Evolutionary conservation across 2,329 filamentous ascomycete species (phyloP).

Genomic region (Aspergillus quadrilineatus): DNA sequence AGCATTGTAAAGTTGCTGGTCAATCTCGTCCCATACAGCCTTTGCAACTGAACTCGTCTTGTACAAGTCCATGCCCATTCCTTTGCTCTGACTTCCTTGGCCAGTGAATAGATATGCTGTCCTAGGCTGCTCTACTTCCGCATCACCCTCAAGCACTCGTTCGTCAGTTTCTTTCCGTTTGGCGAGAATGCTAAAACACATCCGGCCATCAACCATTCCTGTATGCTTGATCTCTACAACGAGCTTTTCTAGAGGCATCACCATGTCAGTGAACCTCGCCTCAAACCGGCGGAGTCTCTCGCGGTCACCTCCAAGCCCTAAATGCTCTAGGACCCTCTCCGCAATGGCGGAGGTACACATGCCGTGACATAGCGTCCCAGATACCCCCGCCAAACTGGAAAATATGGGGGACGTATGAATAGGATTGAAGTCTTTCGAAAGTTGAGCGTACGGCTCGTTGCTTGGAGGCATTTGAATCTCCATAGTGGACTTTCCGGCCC

Average conservation of each 20-base stretch:
- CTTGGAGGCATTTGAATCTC: slow-evolving; percentile 83
- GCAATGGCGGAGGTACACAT: slow-evolving; percentile 98
- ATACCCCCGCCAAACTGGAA: slow-evolving; percentile 87
- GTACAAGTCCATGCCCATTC: slow-evolving; percentile 99
- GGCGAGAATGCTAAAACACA: slow-evolving; percentile 95
- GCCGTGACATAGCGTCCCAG: slow-evolving; percentile 92
- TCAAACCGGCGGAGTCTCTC: slow-evolving; percentile 93
- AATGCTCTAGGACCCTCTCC: slow-evolving; percentile 89
- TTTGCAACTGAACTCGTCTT: slow-evolving; percentile 84
- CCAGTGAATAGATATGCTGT: slow-evolving; percentile 96
- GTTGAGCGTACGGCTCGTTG: slow-evolving; percentile 91
- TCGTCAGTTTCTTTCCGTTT: slow-evolving; percentile 89
- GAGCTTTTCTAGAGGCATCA: slow-evolving; percentile 88
- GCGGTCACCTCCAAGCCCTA: slow-evolving; percentile 84
- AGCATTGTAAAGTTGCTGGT: slow-evolving; percentile 93
- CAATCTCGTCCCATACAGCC: slow-evolving; percentile 92
- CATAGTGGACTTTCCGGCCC: slow-evolving; percentile 43
- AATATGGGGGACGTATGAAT: slow-evolving; percentile 96
- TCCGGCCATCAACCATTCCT: slow-evolving; percentile 92
- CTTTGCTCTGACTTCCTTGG: slow-evolving; percentile 94
- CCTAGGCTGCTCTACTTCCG: slow-evolving; percentile 92
- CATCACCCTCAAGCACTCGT: slow-evolving; percentile 87
- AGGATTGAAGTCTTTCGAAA: slow-evolving; percentile 95
- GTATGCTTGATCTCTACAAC: slow-evolving; percentile 89
- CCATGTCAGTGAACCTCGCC: slow-evolving; percentile 89